Evolutionary conservation across 2,329 filamentous ascomycete species (phyloP).

Genomic region (Teratosphaeria pseudoeucalypti): DNA sequence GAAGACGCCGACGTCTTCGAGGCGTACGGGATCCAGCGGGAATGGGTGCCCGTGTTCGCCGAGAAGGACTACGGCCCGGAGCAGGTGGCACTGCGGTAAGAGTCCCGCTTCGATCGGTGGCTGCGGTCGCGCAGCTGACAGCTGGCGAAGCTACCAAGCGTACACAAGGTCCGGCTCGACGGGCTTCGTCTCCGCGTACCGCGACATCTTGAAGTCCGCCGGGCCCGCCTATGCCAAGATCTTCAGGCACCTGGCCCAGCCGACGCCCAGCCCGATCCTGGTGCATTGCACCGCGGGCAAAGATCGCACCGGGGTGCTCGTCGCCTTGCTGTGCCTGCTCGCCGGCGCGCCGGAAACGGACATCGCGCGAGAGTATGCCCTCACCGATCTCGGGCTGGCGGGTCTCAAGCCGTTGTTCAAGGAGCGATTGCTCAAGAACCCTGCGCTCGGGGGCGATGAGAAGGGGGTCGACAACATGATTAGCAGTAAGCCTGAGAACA

Average conservation of each 20-base stretch:
- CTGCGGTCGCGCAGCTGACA: not conserved
- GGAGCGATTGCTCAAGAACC: conserved; percentile 42
- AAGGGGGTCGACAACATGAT: conserved; percentile 37
- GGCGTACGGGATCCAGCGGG: conserved; percentile 40
- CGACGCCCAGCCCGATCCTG: conserved; percentile 42
- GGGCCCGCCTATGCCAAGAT: conserved; percentile 48
- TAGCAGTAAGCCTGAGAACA: conserved; percentile 38
- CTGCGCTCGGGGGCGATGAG: conserved; percentile 38
- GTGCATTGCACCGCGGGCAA: conserved; percentile 71
- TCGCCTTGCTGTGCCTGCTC: conserved; percentile 54
- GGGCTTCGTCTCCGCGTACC: conserved; percentile 56
- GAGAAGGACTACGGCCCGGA: conserved; percentile 53
- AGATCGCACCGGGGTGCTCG: conserved; percentile 63
- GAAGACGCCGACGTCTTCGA: conserved; percentile 20
- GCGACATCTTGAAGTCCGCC: conserved; percentile 47
- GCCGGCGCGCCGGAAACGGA: conserved; percentile 49
- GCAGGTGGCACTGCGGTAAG: conserved; percentile 44
- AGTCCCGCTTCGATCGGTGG: not conserved
- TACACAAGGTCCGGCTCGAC: conserved; percentile 47
- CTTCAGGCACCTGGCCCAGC: conserved; percentile 46
- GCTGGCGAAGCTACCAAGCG: conserved; percentile 34
- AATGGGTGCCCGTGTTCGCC: conserved; percentile 56
- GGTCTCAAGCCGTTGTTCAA: conserved; percentile 37
- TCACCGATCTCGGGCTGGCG: conserved; percentile 53
- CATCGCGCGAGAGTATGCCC: conserved; percentile 58